phyloP scores from a whole-genome alignment of 2,329 filamentous ascomycete species.

The Epicoccum sorghinum region DNA sequence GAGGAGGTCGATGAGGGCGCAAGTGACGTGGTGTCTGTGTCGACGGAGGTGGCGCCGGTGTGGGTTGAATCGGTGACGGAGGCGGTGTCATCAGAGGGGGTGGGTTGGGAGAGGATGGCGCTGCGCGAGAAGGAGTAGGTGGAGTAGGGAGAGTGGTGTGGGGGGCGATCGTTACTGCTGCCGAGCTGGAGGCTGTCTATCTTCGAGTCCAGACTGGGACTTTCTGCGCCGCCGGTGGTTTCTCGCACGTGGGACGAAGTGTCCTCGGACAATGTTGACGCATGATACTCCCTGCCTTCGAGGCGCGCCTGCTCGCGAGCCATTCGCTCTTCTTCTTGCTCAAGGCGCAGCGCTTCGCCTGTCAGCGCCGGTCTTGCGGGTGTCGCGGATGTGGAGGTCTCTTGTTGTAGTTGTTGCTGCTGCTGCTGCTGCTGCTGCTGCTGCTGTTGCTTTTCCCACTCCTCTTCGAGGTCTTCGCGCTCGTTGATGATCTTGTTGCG shows the following conservation, averaged over 20 bases:
- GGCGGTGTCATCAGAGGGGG: constrained; percentile 37
- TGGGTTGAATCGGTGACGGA: constrained; percentile 11
- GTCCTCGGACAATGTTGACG: constrained; percentile 18
- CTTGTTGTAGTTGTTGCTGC: neutral
- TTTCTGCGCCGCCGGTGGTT: constrained; percentile 17
- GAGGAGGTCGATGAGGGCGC: neutral
- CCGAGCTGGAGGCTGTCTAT: constrained; percentile 31
- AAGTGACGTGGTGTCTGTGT: constrained; percentile 6
- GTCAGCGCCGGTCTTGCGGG: constrained; percentile 28
- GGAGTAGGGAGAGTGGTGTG: constrained; percentile 23
- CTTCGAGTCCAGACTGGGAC: constrained; percentile 26
- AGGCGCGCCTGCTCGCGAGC: constrained; percentile 11
- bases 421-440: constrained; percentile 19
- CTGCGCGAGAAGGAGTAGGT: constrained; percentile 42
- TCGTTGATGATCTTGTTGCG: constrained; percentile 69
- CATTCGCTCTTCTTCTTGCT: constrained; percentile 26
- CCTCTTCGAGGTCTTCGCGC: constrained; percentile 63
- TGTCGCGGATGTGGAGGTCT: neutral
- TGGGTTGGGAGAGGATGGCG: constrained; percentile 34
- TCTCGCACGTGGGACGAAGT: constrained; percentile 6
- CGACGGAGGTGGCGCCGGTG: constrained; percentile 22
- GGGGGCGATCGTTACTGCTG: neutral
- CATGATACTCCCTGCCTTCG: constrained; percentile 27
- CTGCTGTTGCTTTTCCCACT: constrained; percentile 45
- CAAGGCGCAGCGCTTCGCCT: constrained; percentile 30